Percentiles rank a stretch among this genome's conserved stretches.
These are phyloP conservation scores for Phenoliferia sp. DNA, from an alignment of 1,284 basidiomycete species.

Conservation along the genomic window DNA sequence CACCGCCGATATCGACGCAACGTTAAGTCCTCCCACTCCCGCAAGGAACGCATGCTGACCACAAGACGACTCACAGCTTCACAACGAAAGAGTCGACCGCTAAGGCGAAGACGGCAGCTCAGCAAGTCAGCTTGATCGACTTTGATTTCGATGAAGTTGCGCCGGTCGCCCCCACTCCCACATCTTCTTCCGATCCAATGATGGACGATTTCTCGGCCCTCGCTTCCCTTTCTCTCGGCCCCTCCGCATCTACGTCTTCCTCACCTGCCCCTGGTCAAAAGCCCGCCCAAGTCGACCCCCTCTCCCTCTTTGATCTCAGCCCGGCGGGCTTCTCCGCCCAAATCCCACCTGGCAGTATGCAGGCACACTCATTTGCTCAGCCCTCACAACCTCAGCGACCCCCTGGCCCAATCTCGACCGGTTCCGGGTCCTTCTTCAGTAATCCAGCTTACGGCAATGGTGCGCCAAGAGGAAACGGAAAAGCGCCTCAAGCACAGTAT, in stretches of 20 bases:
- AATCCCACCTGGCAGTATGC: background rate
- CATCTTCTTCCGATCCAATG: conserved; percentile 17
- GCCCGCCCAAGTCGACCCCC: background rate
- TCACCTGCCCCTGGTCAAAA: background rate
- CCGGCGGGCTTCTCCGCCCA: conserved; percentile 1
- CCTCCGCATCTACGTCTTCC: background rate
- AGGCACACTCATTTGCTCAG: background rate
- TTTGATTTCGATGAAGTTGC: conserved; percentile 35
- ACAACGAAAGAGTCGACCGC: background rate
- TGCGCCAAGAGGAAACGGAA: background rate
- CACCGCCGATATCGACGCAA: conserved; percentile 54
- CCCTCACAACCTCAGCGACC: background rate
- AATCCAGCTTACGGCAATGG: conserved; percentile 21
- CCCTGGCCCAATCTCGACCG: background rate
- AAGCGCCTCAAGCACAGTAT: background rate
- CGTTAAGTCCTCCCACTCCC: no score
- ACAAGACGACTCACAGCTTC: background rate
- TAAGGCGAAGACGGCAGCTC: conserved; percentile 24
- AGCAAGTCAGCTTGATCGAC: conserved; percentile 37
- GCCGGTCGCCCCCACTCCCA: conserved; percentile 12
- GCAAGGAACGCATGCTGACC: background rate
- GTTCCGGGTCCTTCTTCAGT: conserved; percentile 23
- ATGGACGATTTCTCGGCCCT: conserved; percentile 30
- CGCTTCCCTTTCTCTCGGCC: conserved; percentile 24
- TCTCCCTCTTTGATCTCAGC: conserved; percentile 10